Evolutionary conservation across 75 land plant genomes (phyloP).

Genomic region (Pinus tabuliformis): DNA sequence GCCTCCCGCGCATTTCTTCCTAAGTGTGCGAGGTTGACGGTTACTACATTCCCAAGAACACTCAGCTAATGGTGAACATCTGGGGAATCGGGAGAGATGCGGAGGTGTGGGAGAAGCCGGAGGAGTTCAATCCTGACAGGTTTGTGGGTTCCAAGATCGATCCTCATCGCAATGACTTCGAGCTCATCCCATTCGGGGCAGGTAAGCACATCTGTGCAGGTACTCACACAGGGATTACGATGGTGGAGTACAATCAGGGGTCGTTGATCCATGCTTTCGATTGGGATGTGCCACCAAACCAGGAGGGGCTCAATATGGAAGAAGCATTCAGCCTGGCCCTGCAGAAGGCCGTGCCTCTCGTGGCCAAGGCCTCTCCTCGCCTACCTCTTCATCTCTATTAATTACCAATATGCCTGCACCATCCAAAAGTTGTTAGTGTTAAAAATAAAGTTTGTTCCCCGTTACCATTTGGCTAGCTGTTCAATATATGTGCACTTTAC

Average conservation of each 20-base stretch:
- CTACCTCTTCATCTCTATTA: too few relatives aligned
- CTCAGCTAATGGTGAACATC: constrained; percentile 19
- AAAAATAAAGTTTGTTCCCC: too few relatives aligned
- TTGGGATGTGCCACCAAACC: constrained; percentile 24
- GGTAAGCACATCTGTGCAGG: constrained; percentile 20
- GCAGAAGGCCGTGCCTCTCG: too few relatives aligned
- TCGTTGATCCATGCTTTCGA: constrained; percentile 30
- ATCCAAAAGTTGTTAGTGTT: too few relatives aligned
- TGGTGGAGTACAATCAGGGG: constrained; percentile 19
- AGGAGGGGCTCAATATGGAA: constrained; percentile 18
- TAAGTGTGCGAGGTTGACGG: constrained; percentile 8
- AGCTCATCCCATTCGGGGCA: constrained; percentile 25
- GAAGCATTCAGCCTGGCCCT: constrained; percentile 1
- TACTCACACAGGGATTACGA: constrained; percentile 14
- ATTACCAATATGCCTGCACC: too few relatives aligned
- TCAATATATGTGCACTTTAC: too few relatives aligned
- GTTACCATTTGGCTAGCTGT: too few relatives aligned
- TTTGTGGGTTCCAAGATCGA: constrained; percentile 6
- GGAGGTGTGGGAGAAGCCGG: constrained; percentile 16
- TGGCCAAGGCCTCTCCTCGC: too few relatives aligned
- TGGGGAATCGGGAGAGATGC: constrained; percentile 21
- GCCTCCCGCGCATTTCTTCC: background rate
- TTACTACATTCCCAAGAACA: constrained; percentile 19
- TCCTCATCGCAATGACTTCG: constrained; percentile 6
- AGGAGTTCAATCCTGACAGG: constrained; percentile 26